Evolutionary conservation across 108 stramenopile genomes (phyloP), one percentile per base, ranked within the genome.

Genomic region (Mediolabrus comicus): DNA sequence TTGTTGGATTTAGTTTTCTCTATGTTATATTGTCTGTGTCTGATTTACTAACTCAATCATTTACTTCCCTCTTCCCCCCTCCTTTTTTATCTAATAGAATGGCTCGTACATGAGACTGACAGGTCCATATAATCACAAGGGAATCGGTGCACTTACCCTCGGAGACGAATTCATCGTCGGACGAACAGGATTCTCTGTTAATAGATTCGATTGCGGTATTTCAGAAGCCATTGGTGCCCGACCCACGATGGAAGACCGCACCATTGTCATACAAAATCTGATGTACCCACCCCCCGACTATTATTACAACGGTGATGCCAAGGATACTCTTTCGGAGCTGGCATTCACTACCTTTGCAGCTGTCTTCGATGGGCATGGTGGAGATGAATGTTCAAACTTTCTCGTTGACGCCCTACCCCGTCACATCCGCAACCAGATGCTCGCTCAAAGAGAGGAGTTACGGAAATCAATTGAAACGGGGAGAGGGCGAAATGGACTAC

Each of bases 291-390:
- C 88, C 39, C 79, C 82, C 25, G 89, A 92, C 54, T 87, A 87
- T 61, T 91, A 94, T 62, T 89, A 91, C 72, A 86, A 82, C 56
- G 86, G 89, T 53, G 91, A 91, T 80, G 75, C 88, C 51, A 92
- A 95, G 76, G 91, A 91, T 5, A 62, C 77, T 11, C 64, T 95
- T 38, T 69, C 88, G 53, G 90, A 91, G 67, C 63, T 95, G 17
- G 89, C 91, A 16, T 92, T 92, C 81, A 92, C 91, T 26, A 86
- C 92, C 6, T 98, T 97, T 83, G 93, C 94, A 17, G 98, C 88
- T 16, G 98, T 98, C 7, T 98, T 96, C 73, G 98, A 98, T 75
- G 98, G 98, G 7, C 98, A 98, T 67, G 98, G 98, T 30, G 98
- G 98, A 34, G 91, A 87, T 54, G 92, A 95, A 79, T 94, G 94